A percentile compares a stretch with the other conserved stretches of the same genome.
These are phyloP conservation scores for Sequoiadendron giganteum DNA, from an alignment of 75 land plant species.

Conservation along the genomic window DNA sequence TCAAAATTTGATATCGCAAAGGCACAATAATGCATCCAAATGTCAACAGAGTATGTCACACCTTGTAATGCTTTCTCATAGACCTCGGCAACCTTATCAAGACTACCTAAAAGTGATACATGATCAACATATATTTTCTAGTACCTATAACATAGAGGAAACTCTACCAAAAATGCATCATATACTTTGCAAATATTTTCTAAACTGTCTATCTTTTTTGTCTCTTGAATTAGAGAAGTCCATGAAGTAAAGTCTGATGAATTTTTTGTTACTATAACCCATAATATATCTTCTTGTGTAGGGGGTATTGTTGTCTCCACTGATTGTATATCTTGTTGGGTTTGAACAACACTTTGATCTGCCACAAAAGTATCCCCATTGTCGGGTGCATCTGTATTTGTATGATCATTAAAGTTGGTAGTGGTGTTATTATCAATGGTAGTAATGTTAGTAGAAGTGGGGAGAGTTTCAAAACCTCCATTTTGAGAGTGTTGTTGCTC, in stretches of 20 bases:
- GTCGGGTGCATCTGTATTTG: not conserved
- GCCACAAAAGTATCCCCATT: not conserved
- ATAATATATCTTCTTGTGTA: constrained; percentile 87
- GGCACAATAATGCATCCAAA: constrained; percentile 75
- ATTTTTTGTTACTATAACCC: constrained; percentile 78
- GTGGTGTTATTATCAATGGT: not conserved
- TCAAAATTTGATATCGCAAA: constrained; percentile 47
- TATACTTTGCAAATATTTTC: constrained; percentile 36
- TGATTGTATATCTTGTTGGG: not conserved
- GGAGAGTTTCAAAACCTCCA: not conserved
- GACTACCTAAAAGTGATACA: constrained; percentile 43
- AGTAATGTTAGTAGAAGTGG: not conserved
- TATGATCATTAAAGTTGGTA: not conserved
- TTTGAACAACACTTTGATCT: not conserved
- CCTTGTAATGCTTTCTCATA: constrained; percentile 81
- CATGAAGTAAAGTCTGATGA: constrained; percentile 90
- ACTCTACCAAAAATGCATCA: constrained; percentile 71
- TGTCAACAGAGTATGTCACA: constrained; percentile 70
- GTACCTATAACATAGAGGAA: constrained; percentile 87
- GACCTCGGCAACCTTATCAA: constrained; percentile 55
- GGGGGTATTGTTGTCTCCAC: constrained; percentile 4
- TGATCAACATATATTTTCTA: constrained; percentile 90
- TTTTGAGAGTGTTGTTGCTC: not conserved
- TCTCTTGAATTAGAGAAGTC: constrained; percentile 92
- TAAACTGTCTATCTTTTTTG: constrained; percentile 71